Evolutionary conservation across 2,329 filamentous ascomycete species (phyloP), one percentile per base, ranked within the genome.

Genomic region (Fusarium abutilonis): DNA sequence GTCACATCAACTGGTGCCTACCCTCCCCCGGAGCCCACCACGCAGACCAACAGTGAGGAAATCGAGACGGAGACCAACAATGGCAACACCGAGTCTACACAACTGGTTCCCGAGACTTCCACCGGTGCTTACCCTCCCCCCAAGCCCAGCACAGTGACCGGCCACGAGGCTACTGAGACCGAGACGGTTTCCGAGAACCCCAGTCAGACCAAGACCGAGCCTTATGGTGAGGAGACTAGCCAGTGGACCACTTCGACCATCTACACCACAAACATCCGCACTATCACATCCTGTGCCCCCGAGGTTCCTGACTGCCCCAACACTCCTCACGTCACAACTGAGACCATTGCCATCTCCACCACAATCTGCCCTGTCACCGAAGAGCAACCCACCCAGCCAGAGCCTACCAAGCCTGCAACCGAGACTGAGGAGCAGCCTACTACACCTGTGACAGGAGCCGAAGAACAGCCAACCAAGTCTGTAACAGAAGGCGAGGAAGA

Each of bases 271-370:
- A 54, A 50, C 21, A 35, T 70, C 45, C 58, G 57, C 10, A 70
- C 67, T 4, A 45, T 70, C 26, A 70, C 68, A 4, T 53, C 41
- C 34, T 68, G 63, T 19, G 28, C 54, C 15, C 59, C 68, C 2
- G 60, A 64, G 13, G 44, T 66, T 11, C 63, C 68, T 1, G 38
- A 70, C 15, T 70, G 68, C 21, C 66, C 67, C 0, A 29, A 44
- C 2, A 40, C 55, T 9, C 35, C 55, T 17, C 56, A 54, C 4
- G 34, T 69, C 15, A 66, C 63, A 7, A 70, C 67, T 0, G 54
- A 69, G 56, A 69, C 66, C 15, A 56, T 69, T 7, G 66, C 67
- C 6, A 48, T 69, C 46, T 69, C 58, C 2, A 69, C 67, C 15
- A 69, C 67, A 0, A 17, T 69, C 28, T 69, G 67, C 40, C 67